Evolutionary conservation across 169 alveolate genomes (phyloP), one percentile per base, ranked within the genome.

Genomic region (Cryptosporidium ryanae): DNA sequence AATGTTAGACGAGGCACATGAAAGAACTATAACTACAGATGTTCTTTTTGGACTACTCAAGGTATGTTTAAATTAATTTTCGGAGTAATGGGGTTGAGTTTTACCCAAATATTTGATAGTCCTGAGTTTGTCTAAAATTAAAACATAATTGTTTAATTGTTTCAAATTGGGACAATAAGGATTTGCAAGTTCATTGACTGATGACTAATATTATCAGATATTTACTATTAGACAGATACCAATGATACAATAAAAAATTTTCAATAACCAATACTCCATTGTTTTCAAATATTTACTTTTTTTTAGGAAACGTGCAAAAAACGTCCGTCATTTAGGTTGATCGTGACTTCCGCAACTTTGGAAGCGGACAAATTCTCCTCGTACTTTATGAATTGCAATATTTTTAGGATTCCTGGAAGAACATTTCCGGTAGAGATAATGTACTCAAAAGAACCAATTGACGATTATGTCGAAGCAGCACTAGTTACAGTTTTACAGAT

Each of bases 1-100:
- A 21, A 96, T 98, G 92, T 94, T 99, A 59, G 99, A 99, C 91
- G 99, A 99, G 82, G 99, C 99, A 1, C 99, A 99, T 91, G 99
- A 99, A 90, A 93, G 99, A 76, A 98, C 99, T 27, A 96, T 99
- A 48, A 94, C 98, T 64, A 99, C 99, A 13, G 99, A 98, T 91
- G 99, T 98, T 2, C 93, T 97, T 63, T 97, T 98, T 91, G 99
- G 99, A n/a, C 91, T 98, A 38, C 91, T 97, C 34, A 97, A 97
- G 96, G 97, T 94, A 87, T 25, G 92, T 65, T 13, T 61, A 18
- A 6, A 61, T 29, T 50, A 61, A 61, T n/a, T 17, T 29, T 29
- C 46, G 25, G 67, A 18, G 38, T 38, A 38, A 7, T 4, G 10
- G 10, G 13, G 8, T 29, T 34, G 81, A 65, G 13, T 31, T 65